Conservation (phyloP, 768 basidiomycete species). For the Trametes sanguinea region DNA sequence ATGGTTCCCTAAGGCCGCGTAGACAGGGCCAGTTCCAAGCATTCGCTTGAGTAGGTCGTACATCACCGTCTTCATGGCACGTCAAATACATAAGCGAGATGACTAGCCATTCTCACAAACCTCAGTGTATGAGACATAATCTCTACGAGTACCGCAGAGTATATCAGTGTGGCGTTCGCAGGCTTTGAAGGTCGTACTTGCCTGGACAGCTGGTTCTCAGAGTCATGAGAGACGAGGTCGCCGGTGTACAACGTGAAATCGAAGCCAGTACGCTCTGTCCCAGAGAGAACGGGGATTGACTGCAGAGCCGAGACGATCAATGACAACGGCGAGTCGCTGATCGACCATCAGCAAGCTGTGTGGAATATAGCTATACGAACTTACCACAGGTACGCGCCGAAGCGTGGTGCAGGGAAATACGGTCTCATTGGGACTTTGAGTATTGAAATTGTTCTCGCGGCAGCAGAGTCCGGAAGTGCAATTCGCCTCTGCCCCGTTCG, state of each 20-base stretch:
- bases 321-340: constrained; percentile 64
- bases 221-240: constrained; percentile 74
- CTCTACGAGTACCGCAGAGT: constrained; percentile 37
- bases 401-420: constrained; percentile 67
- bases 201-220: constrained; percentile 63
- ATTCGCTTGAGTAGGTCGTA: constrained; percentile 66
- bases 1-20: constrained; percentile 76
- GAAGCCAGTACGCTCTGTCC: constrained; percentile 61
- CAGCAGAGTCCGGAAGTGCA: constrained; percentile 72
- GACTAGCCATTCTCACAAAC: constrained; percentile 34
- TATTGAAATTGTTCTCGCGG: constrained; percentile 53
- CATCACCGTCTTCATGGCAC: constrained; percentile 52
- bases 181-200: constrained; percentile 28
- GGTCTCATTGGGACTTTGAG: constrained; percentile 48
- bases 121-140: constrained; percentile 63
- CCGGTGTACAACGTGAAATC: constrained; percentile 71
- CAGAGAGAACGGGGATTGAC: constrained; percentile 67
- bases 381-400: constrained; percentile 61
- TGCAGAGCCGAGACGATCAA: constrained; percentile 61
- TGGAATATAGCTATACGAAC: constrained; percentile 21
- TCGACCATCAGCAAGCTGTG: not conserved
- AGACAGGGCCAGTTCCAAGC: constrained; percentile 70
- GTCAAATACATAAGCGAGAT: not conserved
- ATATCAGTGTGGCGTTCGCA: too few relatives aligned
- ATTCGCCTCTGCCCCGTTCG: constrained; percentile 71